Conservation (phyloP, 2,329 filamentous ascomycete genomes). For the Myotisia sp. region DNA sequence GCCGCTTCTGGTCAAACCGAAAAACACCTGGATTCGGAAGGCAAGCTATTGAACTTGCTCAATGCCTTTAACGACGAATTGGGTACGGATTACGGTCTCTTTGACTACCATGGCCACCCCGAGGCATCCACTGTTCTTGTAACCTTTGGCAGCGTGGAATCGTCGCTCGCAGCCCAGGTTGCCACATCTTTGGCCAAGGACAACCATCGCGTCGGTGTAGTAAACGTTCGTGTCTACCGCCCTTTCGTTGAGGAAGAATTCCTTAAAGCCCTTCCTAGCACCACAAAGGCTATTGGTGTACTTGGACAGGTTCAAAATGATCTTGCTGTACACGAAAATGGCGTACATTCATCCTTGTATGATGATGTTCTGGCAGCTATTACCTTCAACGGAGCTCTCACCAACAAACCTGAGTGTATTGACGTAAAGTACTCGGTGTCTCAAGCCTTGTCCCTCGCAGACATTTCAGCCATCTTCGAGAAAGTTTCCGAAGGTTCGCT, state of each 20-base stretch:
- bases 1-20: conserved; percentile 46
- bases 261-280: conserved; percentile 62
- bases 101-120: conserved; percentile 83
- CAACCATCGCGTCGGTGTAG: conserved; percentile 66
- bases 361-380: conserved; percentile 80
- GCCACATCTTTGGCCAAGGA: conserved; percentile 56
- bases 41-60: conserved; percentile 56
- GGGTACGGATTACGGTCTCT: conserved; percentile 80
- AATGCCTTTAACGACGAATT: conserved; percentile 75
- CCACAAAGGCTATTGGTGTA: conserved; percentile 62
- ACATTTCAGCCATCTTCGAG: conserved; percentile 32
- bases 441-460: conserved; percentile 46
- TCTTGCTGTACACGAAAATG: conserved; percentile 56
- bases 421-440: conserved; percentile 84
- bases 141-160: conserved; percentile 83
- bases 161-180: conserved; percentile 71
- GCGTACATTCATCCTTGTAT: conserved; percentile 72
- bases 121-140: conserved; percentile 71
- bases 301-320: conserved; percentile 75
- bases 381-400: conserved; percentile 58
- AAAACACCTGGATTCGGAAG: conserved; percentile 56
- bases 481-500: conserved; percentile 28
- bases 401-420: conserved; percentile 48
- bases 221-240: conserved; percentile 86
- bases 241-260: conserved; percentile 94